Evolutionary conservation across 345 rosid genomes (phyloP), one percentile per base, ranked within the genome.

Genomic region (Moricandia moricandioides): DNA sequence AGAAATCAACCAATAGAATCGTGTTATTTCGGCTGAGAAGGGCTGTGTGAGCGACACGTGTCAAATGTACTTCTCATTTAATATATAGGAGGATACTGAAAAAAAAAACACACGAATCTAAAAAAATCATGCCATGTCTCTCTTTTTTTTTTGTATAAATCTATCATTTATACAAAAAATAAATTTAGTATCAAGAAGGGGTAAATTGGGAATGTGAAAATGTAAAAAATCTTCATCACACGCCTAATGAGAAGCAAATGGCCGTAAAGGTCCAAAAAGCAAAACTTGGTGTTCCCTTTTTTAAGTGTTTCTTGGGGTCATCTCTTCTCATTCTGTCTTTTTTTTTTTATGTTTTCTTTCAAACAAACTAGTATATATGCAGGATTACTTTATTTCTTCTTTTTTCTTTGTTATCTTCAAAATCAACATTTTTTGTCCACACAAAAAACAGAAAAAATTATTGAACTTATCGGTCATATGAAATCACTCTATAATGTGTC

Each of bases 201-300:
- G 24, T 21, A 21, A 21, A 21, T 21, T 21, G 24, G 24, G 24
- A 21, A 21, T 21, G 24, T 21, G 24, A 21, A 21, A 21, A 21
- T 21, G 24, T 21, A 21, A 21, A 21, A 21, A 21, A 21, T 21
- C 24, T 21, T 80, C 98, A 90, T 80, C 98, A 90, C 95, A 21
- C 24, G 95, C 98, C 88, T 86, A 43, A 64, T 74, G 84, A 77
- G 85, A 85, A 84, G 83, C 17, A 45, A 76, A 78, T 21, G 75
- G 76, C 54, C 33, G 60, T 55, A 77, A 81, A 91, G 83, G 89
- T 86, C 88, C 88, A 82, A 85, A 88, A 87, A 85, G 64, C 72
- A 68, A 82, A 82, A 74, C 72, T 75, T 82, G 86, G 82, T 83
- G 94, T 82, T 78, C 78, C 60, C 61, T 82, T 74, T 62, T 75